Conservation (phyloP, 2,329 filamentous ascomycete species). For the Penicillium occitanis region DNA sequence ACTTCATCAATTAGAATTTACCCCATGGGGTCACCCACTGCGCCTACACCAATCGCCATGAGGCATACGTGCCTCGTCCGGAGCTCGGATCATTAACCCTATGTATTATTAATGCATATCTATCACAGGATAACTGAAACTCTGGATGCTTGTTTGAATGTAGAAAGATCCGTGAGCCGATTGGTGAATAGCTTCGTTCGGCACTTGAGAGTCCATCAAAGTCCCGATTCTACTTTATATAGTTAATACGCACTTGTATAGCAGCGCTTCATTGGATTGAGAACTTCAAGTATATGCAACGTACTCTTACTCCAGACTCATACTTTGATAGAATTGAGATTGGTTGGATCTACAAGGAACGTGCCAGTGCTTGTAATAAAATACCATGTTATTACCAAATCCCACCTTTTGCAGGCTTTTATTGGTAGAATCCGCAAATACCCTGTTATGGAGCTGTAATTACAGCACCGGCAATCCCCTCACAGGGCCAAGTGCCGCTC, state of each 20-base stretch:
- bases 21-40: conserved; percentile 1
- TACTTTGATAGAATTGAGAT: background rate
- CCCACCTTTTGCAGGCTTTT: background rate
- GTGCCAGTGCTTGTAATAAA: background rate
- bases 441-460: background rate
- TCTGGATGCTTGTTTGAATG: background rate
- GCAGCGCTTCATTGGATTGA: background rate
- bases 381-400: background rate
- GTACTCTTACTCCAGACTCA: background rate
- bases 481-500: conserved; percentile 3
- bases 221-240: background rate
- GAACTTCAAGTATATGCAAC: background rate
- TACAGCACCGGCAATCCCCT: conserved; percentile 6
- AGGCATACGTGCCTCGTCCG: background rate
- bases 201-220: background rate
- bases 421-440: background rate
- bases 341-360: background rate
- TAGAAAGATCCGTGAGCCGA: background rate
- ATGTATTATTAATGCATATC: background rate
- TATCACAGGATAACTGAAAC: background rate
- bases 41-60: background rate
- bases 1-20: background rate
- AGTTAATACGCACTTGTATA: background rate
- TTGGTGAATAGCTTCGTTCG: conserved; percentile 1
- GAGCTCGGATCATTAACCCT: background rate